Base-by-base conservation (phyloP, 371 early-diverging fungal genomes). In the Mortierella sp. region DNA sequence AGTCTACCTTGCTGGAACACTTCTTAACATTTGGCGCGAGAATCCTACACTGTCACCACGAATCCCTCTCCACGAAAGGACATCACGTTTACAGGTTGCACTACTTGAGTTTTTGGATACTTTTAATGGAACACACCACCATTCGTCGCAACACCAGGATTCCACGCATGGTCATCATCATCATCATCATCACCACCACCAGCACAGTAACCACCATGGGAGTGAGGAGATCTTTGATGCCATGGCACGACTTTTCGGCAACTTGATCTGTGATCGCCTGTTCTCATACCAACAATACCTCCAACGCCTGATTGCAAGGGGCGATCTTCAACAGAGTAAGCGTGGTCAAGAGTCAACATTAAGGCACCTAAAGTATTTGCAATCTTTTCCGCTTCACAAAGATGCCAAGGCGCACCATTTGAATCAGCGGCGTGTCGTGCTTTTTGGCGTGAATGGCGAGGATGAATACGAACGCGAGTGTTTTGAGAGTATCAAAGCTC, bases 251-350 rank as follows among this genome's bases (percentile, higher is more conserved):
- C 62, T 90, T 16, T 90, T 85, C 70, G 88, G 86, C 44, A 86
- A 86, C 13, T 66, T 90, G 24, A 89, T 86, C 31, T 80, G 84
- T 6, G 57, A 81, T 27, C 79, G 78, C 16, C 63, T 88, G 28
- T 91, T 91, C 57, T 89, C 90, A 1, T 87, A 88, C 45, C 86
- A 86, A 49, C 82, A 83, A 13, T 91, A 87, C 63, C 57, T 89
- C 16, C 76, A 85, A 25, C 79, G 89, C 24, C 57, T 91, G n/a
- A 88, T 88, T 64, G 88, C 91, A 12, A 81, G 88, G 28, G 91
- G 91, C 6, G 88, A 87, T 57, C 59, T 88, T 2, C 83, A 87
- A 47, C 77, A 79, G 10, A 80, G 56, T 14, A 79, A 76, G 43
- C 80, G 83, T 12, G 39, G 72, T 21, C 57, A 78, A 27, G 76